Conservation (phyloP, 352 stramenopile genomes). For the Aphanomyces stellatus region DNA sequence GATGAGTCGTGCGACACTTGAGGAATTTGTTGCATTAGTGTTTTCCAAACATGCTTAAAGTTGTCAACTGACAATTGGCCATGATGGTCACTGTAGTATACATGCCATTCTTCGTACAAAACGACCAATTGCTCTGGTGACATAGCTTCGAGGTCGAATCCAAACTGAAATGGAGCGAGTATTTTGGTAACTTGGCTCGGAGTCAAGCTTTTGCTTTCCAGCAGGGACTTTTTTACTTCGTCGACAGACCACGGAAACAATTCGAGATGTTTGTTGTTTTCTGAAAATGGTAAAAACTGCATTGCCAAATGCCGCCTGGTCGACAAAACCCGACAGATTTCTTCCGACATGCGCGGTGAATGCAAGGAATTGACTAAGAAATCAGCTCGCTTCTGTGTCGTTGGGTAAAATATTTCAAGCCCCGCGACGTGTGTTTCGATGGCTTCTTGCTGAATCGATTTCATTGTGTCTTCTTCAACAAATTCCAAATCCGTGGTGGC, state of each 20-base stretch:
- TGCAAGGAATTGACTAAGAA: neutral
- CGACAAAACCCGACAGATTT: neutral
- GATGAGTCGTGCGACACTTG: neutral
- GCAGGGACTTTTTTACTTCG: neutral
- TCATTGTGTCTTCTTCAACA: slow-evolving; percentile 7
- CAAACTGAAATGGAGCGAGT: neutral
- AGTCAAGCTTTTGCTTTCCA: neutral
- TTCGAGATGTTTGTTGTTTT: neutral
- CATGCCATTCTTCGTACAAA: slow-evolving; percentile 13
- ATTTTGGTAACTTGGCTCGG: neutral
- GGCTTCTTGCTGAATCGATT: neutral
- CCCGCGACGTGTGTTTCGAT: neutral
- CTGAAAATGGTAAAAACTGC: slow-evolving; percentile 1
- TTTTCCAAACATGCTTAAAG: slow-evolving; percentile 6
- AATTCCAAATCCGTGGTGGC: neutral
- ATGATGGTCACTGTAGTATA: neutral
- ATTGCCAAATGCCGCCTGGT: neutral
- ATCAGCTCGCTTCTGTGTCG: neutral
- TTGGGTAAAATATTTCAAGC: slow-evolving; percentile 12
- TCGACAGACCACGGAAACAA: slow-evolving; percentile 11
- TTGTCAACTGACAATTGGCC: neutral
- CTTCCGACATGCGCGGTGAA: neutral
- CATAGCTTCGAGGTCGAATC: neutral
- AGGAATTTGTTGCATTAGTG: neutral
- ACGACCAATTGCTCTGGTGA: slow-evolving; percentile 14